A percentile compares a stretch with the other conserved stretches of the same genome.
phyloP scores from a whole-genome alignment of 768 basidiomycete genomes.

The Crepidotus variabilis region DNA sequence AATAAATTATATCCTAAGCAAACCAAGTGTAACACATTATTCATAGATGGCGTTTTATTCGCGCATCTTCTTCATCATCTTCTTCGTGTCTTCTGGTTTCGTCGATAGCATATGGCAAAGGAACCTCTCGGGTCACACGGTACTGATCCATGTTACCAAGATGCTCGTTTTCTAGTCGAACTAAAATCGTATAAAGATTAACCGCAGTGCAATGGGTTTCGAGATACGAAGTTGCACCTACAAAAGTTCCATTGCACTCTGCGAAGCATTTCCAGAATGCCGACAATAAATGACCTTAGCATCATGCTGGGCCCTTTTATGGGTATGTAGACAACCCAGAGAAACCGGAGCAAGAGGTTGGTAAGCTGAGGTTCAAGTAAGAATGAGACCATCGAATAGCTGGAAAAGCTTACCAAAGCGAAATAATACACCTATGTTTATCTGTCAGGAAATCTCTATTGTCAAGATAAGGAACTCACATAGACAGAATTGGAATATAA shows the following conservation, averaged over 20 bases:
- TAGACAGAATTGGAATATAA: slow-evolving; percentile 63
- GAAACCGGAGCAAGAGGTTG: slow-evolving; percentile 74
- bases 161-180: slow-evolving; percentile 40
- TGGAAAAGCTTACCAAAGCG: slow-evolving; percentile 54
- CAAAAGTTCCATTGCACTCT: slow-evolving; percentile 93
- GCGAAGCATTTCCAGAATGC: slow-evolving; percentile 70
- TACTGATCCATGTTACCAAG: slow-evolving; percentile 91
- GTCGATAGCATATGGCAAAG: slow-evolving; percentile 71
- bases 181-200: slow-evolving; percentile 11
- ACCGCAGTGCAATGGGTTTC: not conserved
- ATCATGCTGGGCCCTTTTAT: slow-evolving; percentile 39
- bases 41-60: not conserved
- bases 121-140: slow-evolving; percentile 80
- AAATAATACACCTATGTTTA: slow-evolving; percentile 65
- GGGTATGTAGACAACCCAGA: slow-evolving; percentile 80
- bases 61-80: slow-evolving; percentile 34
- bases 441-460: not conserved
- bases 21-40: not conserved
- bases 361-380: slow-evolving; percentile 42
- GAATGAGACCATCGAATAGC: not conserved
- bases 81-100: slow-evolving; percentile 35
- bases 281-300: slow-evolving; percentile 64
- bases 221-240: slow-evolving; percentile 33
- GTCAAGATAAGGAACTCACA: slow-evolving; percentile 33
- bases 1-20: not conserved